These are phyloP conservation scores for Rhododendron mucronatum DNA, from an alignment of 148 eudicot species.

Conservation along the genomic window DNA sequence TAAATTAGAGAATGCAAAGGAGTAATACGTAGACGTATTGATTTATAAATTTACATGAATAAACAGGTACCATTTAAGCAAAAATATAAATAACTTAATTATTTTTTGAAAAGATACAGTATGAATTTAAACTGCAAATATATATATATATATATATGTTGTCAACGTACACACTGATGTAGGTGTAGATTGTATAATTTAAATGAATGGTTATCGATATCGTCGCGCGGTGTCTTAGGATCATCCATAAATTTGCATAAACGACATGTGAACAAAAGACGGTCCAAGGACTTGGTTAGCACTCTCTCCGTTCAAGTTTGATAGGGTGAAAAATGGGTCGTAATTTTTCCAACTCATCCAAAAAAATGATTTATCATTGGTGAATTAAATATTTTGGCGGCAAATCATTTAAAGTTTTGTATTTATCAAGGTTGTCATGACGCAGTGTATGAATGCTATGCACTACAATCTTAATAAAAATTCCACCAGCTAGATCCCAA, in stretches of 20 bases:
- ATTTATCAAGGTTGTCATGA: too few relatives aligned
- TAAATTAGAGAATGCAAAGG: neutral
- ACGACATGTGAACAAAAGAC: neutral
- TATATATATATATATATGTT: neutral
- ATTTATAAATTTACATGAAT: neutral
- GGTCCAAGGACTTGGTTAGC: neutral
- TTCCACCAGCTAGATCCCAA: too few relatives aligned
- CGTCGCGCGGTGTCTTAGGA: neutral
- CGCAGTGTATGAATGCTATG: too few relatives aligned
- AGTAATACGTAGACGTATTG: neutral
- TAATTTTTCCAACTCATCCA: neutral
- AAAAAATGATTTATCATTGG: neutral
- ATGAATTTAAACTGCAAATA: neutral
- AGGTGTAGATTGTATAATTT: neutral
- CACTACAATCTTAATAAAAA: too few relatives aligned
- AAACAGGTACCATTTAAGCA: neutral
- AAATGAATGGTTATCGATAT: neutral
- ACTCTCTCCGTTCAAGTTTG: neutral
- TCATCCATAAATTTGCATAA: neutral
- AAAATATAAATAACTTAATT: neutral
- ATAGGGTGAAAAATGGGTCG: neutral
- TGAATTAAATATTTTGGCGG: neutral
- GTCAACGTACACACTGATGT: neutral
- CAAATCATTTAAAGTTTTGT: neutral
- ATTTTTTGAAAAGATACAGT: neutral